Conservation (phyloP, 805 yeast species). For the Danielozyma ontarioensis region DNA sequence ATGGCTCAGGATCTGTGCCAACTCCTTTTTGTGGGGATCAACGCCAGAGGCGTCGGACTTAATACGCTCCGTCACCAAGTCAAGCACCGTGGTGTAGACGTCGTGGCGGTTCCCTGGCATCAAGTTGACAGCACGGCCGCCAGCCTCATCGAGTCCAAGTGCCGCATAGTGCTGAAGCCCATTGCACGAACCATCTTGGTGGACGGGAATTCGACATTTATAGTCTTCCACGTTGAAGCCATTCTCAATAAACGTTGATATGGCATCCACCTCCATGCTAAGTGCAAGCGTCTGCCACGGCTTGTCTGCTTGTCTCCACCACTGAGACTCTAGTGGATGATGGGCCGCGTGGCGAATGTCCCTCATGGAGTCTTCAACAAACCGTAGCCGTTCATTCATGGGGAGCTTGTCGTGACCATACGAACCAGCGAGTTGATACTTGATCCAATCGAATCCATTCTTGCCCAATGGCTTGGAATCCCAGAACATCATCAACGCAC, state of each 20-base stretch:
- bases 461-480: conserved; percentile 29
- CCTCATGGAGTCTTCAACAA: conserved; percentile 17
- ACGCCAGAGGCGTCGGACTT: conserved; percentile 2
- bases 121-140: conserved; percentile 37
- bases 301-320: conserved; percentile 35
- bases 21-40: conserved; percentile 1
- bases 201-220: conserved; percentile 29
- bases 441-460: conserved; percentile 32
- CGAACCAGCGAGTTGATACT: conserved; percentile 33
- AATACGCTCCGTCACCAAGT: conserved; percentile 13
- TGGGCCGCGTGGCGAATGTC: conserved; percentile 22
- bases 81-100: conserved; percentile 29
- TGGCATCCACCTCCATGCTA: conserved; percentile 25
- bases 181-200: conserved; percentile 42
- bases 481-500: conserved; percentile 36
- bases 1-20: conserved; percentile 10
- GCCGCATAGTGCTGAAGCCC: conserved; percentile 45
- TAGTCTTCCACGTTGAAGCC: conserved; percentile 18
- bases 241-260: conserved; percentile 10
- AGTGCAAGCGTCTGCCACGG: conserved; percentile 37
- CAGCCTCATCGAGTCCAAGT: conserved; percentile 30
- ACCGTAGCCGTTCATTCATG: conserved; percentile 19
- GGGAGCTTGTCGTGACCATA: conserved; percentile 25
- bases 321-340: conserved; percentile 19
- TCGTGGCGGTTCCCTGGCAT: conserved; percentile 23